A percentile compares a stretch with the other conserved stretches of the same genome.
These are phyloP conservation scores for Pythium scleroteichum DNA, from an alignment of 352 stramenopile species.

Conservation along the genomic window DNA sequence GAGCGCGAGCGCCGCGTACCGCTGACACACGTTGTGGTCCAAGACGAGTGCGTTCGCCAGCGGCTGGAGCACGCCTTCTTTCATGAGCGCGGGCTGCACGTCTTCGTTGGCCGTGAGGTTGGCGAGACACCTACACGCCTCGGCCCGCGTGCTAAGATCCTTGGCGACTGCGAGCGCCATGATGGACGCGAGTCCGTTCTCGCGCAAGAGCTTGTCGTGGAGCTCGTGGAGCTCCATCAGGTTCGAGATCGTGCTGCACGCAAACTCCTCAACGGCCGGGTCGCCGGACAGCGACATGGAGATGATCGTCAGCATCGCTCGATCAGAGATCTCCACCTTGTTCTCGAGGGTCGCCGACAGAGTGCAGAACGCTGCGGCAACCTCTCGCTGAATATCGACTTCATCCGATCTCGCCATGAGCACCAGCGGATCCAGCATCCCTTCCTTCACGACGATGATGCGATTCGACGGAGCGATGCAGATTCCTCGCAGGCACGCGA, in stretches of 20 bases:
- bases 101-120: slow-evolving; percentile 96
- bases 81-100: slow-evolving; percentile 90
- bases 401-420: slow-evolving; percentile 94
- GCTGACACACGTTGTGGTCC: slow-evolving; percentile 92
- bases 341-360: slow-evolving; percentile 95
- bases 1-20: slow-evolving; percentile 91
- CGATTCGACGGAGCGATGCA: slow-evolving; percentile 93
- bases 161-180: slow-evolving; percentile 90
- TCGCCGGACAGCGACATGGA: slow-evolving; percentile 93
- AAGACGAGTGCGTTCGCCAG: slow-evolving; percentile 89
- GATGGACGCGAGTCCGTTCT: slow-evolving; percentile 92
- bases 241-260: slow-evolving; percentile 94
- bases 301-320: slow-evolving; percentile 95
- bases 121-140: slow-evolving; percentile 92
- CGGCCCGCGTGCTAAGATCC: slow-evolving; percentile 90
- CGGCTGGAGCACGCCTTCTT: slow-evolving; percentile 89
- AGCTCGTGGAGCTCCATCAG: slow-evolving; percentile 94
- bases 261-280: slow-evolving; percentile 89
- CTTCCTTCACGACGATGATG: slow-evolving; percentile 89
- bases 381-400: slow-evolving; percentile 90
- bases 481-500: slow-evolving; percentile 91
- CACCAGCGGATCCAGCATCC: slow-evolving; percentile 94
- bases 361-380: slow-evolving; percentile 93
- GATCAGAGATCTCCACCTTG: slow-evolving; percentile 95
- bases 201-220: slow-evolving; percentile 93